Percentiles rank a stretch among this genome's conserved stretches.
Conservation (phyloP, 1,139 yeast genomes). For the Kurtzmaniella quercitrusa region DNA sequence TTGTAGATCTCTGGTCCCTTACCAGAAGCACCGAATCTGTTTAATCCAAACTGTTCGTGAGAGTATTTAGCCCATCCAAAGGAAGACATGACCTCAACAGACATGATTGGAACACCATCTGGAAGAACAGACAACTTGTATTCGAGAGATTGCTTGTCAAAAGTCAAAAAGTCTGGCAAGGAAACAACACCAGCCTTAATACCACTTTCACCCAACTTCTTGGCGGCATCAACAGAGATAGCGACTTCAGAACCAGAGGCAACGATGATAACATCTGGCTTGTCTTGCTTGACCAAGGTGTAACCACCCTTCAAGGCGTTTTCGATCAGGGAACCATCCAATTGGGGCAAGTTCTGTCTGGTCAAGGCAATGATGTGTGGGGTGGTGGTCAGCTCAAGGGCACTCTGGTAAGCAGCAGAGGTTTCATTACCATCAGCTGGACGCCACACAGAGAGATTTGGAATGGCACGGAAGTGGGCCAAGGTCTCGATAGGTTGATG, state of each 20-base stretch:
- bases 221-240: constrained; percentile 77
- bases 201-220: constrained; percentile 60
- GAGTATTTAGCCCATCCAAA: constrained; percentile 94
- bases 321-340: constrained; percentile 89
- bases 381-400: constrained; percentile 66
- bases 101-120: constrained; percentile 88
- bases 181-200: constrained; percentile 81
- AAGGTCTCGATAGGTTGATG: constrained; percentile 99
- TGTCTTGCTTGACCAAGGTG: constrained; percentile 56
- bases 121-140: constrained; percentile 88
- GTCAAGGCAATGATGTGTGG: constrained; percentile 92
- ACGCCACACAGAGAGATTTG: constrained; percentile 97
- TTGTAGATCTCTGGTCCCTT: constrained; percentile 81
- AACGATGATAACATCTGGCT: constrained; percentile 76
- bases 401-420: constrained; percentile 89
- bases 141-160: constrained; percentile 75
- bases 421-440: constrained; percentile 99
- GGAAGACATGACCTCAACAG: constrained; percentile 92
- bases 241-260: constrained; percentile 97
- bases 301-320: constrained; percentile 96
- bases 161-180: constrained; percentile 88
- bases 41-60: constrained; percentile 94
- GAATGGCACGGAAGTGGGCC: constrained; percentile 96
- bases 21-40: constrained; percentile 98
- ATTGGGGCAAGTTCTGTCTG: constrained; percentile 97